Evolutionary conservation across 495 filamentous ascomycete genomes (phyloP), one percentile per base, ranked within the genome.

Genomic region (Aspergillus bertholletiae): DNA sequence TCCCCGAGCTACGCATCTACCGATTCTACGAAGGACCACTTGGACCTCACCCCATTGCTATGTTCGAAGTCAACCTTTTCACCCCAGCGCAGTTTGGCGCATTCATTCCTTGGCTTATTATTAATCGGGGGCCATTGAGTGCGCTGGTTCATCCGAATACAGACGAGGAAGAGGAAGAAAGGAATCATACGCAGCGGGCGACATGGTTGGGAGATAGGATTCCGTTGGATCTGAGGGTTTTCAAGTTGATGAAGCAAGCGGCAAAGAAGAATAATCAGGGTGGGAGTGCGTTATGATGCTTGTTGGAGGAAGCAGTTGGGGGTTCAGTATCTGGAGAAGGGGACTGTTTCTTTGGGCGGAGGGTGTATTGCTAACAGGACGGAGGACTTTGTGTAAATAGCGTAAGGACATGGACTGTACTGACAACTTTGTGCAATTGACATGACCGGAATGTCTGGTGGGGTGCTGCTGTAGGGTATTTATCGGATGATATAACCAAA

Each of bases 61-160:
- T 96, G 92, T 82, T 96, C 59, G 92, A 96, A 68, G 92, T 96
- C 15, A 94, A 94, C 57, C 34, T 96, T 24, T 88, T 92, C 67
- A 90, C 85, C 0, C 92, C 92, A 0, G 83, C 84, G 5, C 89
- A 96, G 67, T 94, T 96, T 59, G 91, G 91, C 3, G 92, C 91
- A 0, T 93, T 96, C 59, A 67, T 96, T 20, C 77, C 87, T 0
- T 96, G 92, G 92, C 73, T 96, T 40, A 80, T 90, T 23, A 84
- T 96, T 51, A 84, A 92, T 63, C 80, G 92, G 1, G 92, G 92
- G 0, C 91, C 90, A 26, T 67, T 96, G 51, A 89, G 85, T 45
- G 92, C 72, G 2, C 70, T 96, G 51, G 63, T 96, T 6, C 92
- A 96, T 66, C 90, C 92, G 0, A 95, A 96, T 64, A 92, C 89